Percentiles rank a stretch among this genome's conserved stretches.
phyloP scores from a whole-genome alignment of 2,329 filamentous ascomycete genomes.

The Talaromyces amestolkiae region DNA sequence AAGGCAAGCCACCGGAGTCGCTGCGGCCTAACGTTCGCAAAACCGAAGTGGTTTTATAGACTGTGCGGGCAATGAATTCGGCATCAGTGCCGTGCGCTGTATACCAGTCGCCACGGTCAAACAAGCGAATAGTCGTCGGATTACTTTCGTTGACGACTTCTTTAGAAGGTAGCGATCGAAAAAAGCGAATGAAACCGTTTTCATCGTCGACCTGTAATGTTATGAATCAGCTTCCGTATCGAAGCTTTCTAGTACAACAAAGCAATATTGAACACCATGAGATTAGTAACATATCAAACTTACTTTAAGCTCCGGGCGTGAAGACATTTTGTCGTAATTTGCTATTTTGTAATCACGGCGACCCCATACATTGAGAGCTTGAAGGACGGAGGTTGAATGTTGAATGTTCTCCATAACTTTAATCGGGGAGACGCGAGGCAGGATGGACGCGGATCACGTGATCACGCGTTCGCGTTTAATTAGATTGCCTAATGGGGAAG shows the following conservation, averaged over 20 bases:
- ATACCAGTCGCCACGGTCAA: conserved; percentile 93
- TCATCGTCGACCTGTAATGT: conserved; percentile 81
- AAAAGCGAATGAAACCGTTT: conserved; percentile 93
- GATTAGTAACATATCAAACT: conserved; percentile 20
- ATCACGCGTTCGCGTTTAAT: conserved; percentile 31
- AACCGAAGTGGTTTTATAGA: conserved; percentile 97
- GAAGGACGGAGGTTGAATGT: conserved; percentile 8
- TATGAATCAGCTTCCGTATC: background rate
- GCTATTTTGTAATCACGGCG: conserved; percentile 8
- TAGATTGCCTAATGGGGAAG: conserved; percentile 19
- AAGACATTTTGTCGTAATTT: conserved; percentile 57
- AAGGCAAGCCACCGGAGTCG: conserved; percentile 80
- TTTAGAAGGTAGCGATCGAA: conserved; percentile 74
- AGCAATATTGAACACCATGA: background rate
- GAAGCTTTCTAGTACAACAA: background rate
- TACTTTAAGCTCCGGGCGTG: conserved; percentile 70
- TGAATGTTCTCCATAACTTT: background rate
- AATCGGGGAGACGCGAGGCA: conserved; percentile 26
- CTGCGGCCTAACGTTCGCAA: conserved; percentile 82
- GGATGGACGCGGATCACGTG: conserved; percentile 34
- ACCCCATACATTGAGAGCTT: background rate
- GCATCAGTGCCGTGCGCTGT: conserved; percentile 59
- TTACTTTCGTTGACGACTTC: conserved; percentile 52
- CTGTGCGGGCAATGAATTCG: conserved; percentile 56
- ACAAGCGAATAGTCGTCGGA: conserved; percentile 67